Evolutionary conservation across 2,329 filamentous ascomycete genomes (phyloP).

Genomic region (Fusarium succisae): DNA sequence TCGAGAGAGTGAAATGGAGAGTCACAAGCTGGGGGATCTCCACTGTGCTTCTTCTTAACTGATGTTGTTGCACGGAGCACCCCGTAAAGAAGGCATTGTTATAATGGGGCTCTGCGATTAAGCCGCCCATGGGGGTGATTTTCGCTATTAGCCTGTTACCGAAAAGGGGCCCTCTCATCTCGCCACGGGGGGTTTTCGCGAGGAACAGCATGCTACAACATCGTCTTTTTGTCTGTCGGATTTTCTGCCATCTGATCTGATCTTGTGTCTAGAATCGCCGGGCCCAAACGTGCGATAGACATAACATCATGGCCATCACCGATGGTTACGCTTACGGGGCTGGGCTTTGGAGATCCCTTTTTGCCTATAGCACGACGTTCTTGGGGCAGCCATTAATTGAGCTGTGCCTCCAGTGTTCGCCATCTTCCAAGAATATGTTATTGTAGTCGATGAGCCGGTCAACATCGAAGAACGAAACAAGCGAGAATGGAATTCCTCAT

Average conservation of each 20-base stretch:
- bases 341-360: not conserved
- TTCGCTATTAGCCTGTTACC: conserved; percentile 17
- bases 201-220: conserved; percentile 7
- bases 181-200: not conserved
- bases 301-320: not conserved
- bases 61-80: conserved; percentile 10
- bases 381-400: not conserved
- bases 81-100: conserved; percentile 1
- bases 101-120: conserved; percentile 15
- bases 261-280: not conserved
- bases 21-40: conserved; percentile 19
- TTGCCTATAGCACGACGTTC: not conserved
- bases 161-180: conserved; percentile 11
- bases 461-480: not conserved
- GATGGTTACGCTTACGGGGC: not conserved
- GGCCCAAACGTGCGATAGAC: not conserved
- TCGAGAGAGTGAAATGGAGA: not conserved
- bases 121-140: not conserved
- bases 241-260: conserved; percentile 8
- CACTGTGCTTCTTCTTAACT: not conserved
- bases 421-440: not conserved
- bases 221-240: not conserved
- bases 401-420: not conserved
- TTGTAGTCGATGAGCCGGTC: fast-evolving
- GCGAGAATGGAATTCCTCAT: not conserved